Evolutionary conservation across 2,329 filamentous ascomycete species (phyloP), one percentile per base, ranked within the genome.

Genomic region (Fusarium verticillioides): DNA sequence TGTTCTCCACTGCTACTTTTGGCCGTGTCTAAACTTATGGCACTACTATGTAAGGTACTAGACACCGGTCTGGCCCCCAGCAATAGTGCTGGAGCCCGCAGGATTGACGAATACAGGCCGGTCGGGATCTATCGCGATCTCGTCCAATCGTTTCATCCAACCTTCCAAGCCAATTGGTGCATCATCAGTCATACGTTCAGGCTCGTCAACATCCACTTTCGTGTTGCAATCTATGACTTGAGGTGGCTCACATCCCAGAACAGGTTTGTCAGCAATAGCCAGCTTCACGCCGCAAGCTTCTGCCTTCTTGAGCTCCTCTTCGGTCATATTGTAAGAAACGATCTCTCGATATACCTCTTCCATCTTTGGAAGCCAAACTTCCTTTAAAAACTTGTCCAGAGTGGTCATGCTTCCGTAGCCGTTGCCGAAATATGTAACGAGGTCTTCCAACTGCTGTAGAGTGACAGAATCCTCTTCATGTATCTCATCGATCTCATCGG

Each of bases 261-360:
- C 0, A 9, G 47, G 47, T 34, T 9, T 50, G 21, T 50, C 30
- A 0, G 21, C 2, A 50, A 32, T 2, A 0, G 10, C 15, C 5
- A 50, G 21, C 30, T 34, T 50, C 21, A 50, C 47, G 0, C 47
- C 47, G 16, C 0, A 50, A 4, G 0, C 47, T 16, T 53, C 23
- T 16, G 23, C n/a, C 19, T 53, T 37, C 49, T 0, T 28, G 13
- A 53, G 4, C 49, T 53, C 23, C 49, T 26, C 49, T 9, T 37
- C 32, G 0, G n/a, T 53, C 0, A 53, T 26, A 0, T 10, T 0
- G 0, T 26, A 28, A 0, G 32, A 21, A 16, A 0, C 8, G 0
- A 37, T 53, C 18, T 53, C 32, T 0, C 2, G 0, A 53, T 53
- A 53, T 0, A 53, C 49, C 5, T 37, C 23, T 21, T 2, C 0